Conservation (phyloP, 2,329 filamentous ascomycete genomes). For the Monilinia fructicola region DNA sequence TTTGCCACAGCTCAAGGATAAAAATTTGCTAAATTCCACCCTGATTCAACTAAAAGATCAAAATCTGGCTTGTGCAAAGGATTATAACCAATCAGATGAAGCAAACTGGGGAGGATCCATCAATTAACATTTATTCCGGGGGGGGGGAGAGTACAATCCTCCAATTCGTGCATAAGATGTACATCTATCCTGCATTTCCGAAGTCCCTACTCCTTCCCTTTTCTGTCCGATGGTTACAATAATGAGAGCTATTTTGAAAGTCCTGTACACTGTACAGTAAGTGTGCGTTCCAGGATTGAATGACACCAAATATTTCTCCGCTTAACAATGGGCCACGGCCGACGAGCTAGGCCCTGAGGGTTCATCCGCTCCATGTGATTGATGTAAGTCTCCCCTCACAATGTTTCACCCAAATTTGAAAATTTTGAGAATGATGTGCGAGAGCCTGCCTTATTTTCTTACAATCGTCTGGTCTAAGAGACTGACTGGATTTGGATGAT, state of each 20-base stretch:
- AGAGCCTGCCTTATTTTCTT: neutral
- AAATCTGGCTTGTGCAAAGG: too few relatives aligned
- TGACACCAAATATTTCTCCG: slow-evolving; percentile 16
- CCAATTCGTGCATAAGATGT: too few relatives aligned
- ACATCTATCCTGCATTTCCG: neutral
- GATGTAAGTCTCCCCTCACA: slow-evolving; percentile 6
- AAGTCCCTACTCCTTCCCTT: too few relatives aligned
- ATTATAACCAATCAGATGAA: too few relatives aligned
- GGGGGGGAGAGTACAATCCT: too few relatives aligned
- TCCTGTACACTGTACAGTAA: too few relatives aligned
- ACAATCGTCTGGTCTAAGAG: neutral
- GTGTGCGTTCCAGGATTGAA: neutral
- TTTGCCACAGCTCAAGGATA: too few relatives aligned
- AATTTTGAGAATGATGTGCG: neutral
- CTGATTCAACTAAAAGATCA: too few relatives aligned
- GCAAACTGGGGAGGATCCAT: too few relatives aligned
- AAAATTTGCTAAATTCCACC: too few relatives aligned
- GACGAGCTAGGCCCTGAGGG: slow-evolving; percentile 8
- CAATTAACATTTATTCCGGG: too few relatives aligned
- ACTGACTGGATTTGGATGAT: neutral
- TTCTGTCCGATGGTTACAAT: neutral
- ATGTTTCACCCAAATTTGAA: neutral
- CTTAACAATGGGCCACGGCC: slow-evolving; percentile 1
- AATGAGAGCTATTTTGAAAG: slow-evolving; percentile 11
- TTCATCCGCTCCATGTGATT: slow-evolving; percentile 8